Base-by-base conservation (phyloP, 306 rosid species). In the Quercus cerris region DNA sequence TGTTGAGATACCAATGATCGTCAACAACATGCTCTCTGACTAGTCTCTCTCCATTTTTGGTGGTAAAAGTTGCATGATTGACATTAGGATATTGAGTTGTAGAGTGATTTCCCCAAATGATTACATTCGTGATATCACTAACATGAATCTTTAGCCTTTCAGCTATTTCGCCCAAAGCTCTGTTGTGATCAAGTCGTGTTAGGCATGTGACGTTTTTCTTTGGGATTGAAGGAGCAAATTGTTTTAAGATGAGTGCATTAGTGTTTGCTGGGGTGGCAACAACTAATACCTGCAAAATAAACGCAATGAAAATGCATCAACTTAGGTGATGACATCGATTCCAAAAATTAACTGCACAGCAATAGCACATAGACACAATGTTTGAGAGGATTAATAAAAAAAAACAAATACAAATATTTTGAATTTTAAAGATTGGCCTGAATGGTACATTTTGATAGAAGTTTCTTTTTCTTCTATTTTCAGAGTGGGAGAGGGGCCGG, bases 201-300 rank as follows among this genome's bases (percentile, higher is more conserved):
- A 93, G 94, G 31, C 97, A 95, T 1, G 96, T 93, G 70, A 95
- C 84, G 54, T 95, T 95, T 61, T 93, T 86, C 79, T 87, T 94
- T 0, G 97, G 90, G 67, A 95, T 93, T 70, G 94, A 90, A 78
- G 93, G 97, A 58, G 97, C 96, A 75, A 74, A 93, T 72, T 95
- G 97, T 84, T 93, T 95, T 86, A 95, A 69, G 77, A 95, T 83
- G 33, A 93, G 89, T 59, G 96, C 96, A 81, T 93, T 95, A 35
- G 98, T 95, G 88, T 95, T 93, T 69, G 98, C 96, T 11, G 99
- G 99, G 88, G 93, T 91, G 15, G 99, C 99, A 74, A 95, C 92
- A 78, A 93, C 99, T 28, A 93, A 63, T 58, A 95, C 98, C 99
- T 94, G 78, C 52, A 82, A 18, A 20, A 28, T 35, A 5, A 64